These are phyloP conservation scores for Neospora caninum DNA, from an alignment of 169 alveolate genomes.

Conservation along the genomic window DNA sequence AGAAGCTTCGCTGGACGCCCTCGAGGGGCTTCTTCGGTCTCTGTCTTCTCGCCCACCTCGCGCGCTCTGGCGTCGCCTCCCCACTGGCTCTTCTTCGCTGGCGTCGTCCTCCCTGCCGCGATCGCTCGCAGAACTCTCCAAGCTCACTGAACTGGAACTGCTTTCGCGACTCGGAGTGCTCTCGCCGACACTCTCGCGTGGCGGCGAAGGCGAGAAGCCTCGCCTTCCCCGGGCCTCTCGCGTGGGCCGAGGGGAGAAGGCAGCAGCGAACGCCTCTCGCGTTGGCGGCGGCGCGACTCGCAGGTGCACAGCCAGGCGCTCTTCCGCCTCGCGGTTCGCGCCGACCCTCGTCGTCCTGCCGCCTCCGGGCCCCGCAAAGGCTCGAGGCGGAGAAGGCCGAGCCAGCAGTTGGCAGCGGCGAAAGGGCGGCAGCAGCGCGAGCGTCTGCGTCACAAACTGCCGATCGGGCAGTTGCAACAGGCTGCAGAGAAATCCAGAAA, in stretches of 20 bases:
- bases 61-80: neutral
- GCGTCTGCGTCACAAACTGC: neutral
- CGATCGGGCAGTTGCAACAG: neutral
- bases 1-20: neutral
- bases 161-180: neutral
- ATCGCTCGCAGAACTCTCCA: neutral
- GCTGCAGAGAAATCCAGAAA: neutral
- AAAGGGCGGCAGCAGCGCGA: neutral
- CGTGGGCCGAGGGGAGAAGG: neutral
- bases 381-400: neutral
- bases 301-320: neutral
- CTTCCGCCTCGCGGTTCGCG: neutral
- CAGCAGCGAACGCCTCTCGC: neutral
- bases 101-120: neutral
- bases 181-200: too few relatives aligned
- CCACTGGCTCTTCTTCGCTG: neutral
- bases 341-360: neutral
- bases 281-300: neutral
- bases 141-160: neutral
- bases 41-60: too few relatives aligned
- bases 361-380: neutral
- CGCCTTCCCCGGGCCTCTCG: too few relatives aligned
- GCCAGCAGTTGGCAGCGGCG: neutral
- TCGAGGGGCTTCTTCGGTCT: neutral
- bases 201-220: too few relatives aligned